Evolutionary conservation across 805 yeast species (phyloP), one percentile per base, ranked within the genome.

Genomic region (Saturnispora sekii): DNA sequence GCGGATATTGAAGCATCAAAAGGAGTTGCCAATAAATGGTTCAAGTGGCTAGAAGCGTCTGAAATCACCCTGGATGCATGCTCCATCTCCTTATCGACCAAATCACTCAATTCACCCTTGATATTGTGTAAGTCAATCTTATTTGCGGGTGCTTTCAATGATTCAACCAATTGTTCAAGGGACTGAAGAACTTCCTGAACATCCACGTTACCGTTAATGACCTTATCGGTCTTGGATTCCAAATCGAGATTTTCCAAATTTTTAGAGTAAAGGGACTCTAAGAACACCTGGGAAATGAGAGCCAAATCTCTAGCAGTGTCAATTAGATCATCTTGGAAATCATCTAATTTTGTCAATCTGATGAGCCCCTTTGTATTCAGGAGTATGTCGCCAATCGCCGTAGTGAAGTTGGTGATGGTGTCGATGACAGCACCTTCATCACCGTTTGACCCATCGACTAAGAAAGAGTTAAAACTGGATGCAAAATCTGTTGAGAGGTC

Each of bases 401-500:
- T 65, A 1, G 90, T 70, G 45, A 85, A 78, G 40, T 72, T 74
- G 2, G 82, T 76, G 41, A 82, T 73, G 0, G 82, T 68, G 51
- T 74, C 73, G 50, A 86, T 79, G 26, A 82, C 73, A 40, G 67
- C 67, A 4, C 78, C 70, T 53, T 80, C 85, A 48, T 79, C 84
- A 28, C 79, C 74, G 43, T 72, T 69, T 42, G 76, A 77, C 5
- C 90, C 94, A 57, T 84, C 95, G 5, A 83, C 88, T 43, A 86
- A 67, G 55, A 76, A 81, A 43, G 76, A 72, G 58, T 81, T 84
- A 68, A 85, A 86, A 6, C 81, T 76, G 21, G 79, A 75, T 5
- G 95, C 84, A 61, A 88, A 85, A 34, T 82, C 89, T 5, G 89
- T 84, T 0, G 89, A 87, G 12, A 75, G 66, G 34, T 78, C 74